Evolutionary conservation across 352 stramenopile species (phyloP).

Genomic region (Phytophthora tubulina): DNA sequence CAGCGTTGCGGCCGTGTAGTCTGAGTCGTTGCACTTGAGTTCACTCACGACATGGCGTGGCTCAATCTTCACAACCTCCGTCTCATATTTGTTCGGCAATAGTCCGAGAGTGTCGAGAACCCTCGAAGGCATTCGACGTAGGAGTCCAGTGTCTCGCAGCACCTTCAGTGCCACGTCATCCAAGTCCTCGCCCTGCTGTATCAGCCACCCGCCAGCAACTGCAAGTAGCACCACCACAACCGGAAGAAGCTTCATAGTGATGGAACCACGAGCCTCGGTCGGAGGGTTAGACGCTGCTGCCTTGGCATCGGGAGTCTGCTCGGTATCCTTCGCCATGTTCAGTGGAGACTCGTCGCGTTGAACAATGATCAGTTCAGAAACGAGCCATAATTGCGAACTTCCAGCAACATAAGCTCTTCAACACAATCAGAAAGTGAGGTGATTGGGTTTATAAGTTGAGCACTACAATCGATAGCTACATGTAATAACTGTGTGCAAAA

Average conservation of each 20-base stretch:
- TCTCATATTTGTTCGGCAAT: conserved; percentile 68
- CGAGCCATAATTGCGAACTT: conserved; percentile 7
- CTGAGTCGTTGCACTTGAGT: conserved; percentile 45
- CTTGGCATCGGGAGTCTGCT: background rate
- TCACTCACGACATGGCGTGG: conserved; percentile 49
- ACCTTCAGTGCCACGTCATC: conserved; percentile 31
- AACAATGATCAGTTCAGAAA: conserved; percentile 23
- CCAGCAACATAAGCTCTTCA: background rate
- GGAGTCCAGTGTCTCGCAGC: conserved; percentile 20
- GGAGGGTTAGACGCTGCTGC: background rate
- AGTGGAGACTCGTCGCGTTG: conserved; percentile 2
- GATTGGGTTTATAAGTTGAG: conserved; percentile 1
- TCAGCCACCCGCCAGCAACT: conserved; percentile 23
- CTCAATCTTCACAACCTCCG: conserved; percentile 53
- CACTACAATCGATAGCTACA: background rate
- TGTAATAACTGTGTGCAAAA: background rate
- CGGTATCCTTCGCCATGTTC: conserved; percentile 10
- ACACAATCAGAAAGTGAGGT: background rate
- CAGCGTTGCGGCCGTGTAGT: conserved; percentile 48
- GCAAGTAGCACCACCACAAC: conserved; percentile 26
- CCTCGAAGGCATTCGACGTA: conserved; percentile 10
- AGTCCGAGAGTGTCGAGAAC: conserved; percentile 14
- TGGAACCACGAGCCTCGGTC: background rate
- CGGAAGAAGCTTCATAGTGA: conserved; percentile 32
- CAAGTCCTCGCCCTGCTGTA: conserved; percentile 20